phyloP scores from a whole-genome alignment of 768 basidiomycete genomes.

The Calocera cornea region DNA sequence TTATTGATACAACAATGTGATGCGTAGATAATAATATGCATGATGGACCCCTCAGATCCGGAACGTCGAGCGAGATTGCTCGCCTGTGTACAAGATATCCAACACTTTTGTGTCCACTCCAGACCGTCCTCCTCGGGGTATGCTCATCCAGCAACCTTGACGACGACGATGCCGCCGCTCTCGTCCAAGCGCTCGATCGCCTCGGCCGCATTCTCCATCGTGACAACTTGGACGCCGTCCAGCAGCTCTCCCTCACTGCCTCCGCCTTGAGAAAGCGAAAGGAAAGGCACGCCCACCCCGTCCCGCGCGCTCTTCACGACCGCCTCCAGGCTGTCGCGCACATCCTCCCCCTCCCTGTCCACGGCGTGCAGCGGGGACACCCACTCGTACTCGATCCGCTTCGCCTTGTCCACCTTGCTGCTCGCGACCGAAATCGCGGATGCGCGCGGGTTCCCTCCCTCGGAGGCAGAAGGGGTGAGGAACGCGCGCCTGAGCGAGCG shows the following conservation, averaged over 20 bases:
- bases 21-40: neutral
- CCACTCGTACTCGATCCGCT: constrained; percentile 60
- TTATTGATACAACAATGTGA: neutral
- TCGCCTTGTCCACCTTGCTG: neutral
- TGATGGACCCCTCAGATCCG: neutral
- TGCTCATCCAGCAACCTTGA: neutral
- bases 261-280: neutral
- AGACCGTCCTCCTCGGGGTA: neutral
- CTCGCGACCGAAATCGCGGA: neutral
- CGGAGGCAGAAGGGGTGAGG: neutral
- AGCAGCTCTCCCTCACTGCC: neutral
- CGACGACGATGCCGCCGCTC: neutral
- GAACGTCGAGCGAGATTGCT: neutral
- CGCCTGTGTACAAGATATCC: neutral
- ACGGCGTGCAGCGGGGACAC: constrained; percentile 67
- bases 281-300: constrained; percentile 13
- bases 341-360: constrained; percentile 69
- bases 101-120: neutral
- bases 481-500: constrained; percentile 36
- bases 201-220: neutral
- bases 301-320: constrained; percentile 29
- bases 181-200: neutral
- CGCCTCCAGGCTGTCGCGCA: constrained; percentile 38
- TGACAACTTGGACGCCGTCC: neutral
- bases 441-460: neutral